These are phyloP conservation scores for Mesotaenium endlicherianum DNA, from an alignment of 139 green algal genomes.

Conservation along the genomic window DNA sequence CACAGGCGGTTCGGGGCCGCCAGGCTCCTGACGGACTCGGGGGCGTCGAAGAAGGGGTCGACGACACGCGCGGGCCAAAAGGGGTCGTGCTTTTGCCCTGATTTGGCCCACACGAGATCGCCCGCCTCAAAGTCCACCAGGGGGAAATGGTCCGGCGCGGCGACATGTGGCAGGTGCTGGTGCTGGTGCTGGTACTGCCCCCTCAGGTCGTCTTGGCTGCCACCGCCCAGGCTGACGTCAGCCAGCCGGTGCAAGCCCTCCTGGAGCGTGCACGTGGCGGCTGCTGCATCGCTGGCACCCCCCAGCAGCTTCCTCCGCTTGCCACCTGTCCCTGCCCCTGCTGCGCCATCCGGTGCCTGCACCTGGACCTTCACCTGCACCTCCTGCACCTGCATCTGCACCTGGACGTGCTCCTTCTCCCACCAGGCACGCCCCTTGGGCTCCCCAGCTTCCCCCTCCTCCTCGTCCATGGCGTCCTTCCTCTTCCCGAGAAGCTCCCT, in stretches of 20 bases:
- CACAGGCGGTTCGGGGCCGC: conserved; percentile 19
- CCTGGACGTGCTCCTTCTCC: neutral
- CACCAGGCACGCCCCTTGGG: too few species aligned
- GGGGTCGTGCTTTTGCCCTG: conserved; percentile 42
- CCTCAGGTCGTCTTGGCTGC: neutral
- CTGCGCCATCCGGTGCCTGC: too few species aligned
- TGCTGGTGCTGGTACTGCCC: neutral
- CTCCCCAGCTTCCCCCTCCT: too few species aligned
- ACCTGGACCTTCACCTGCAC: neutral
- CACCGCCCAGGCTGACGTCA: neutral
- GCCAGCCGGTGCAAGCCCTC: neutral
- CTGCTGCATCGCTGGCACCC: neutral
- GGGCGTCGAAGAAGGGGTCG: conserved; percentile 29
- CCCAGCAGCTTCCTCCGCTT: neutral
- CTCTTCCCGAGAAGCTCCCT: neutral
- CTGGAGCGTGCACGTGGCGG: neutral
- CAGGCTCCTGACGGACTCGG: conserved; percentile 9
- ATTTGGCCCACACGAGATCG: conserved; percentile 44
- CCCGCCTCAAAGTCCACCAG: conserved; percentile 34
- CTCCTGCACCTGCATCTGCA: neutral
- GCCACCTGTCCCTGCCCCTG: neutral
- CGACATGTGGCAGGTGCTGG: neutral
- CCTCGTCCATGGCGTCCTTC: neutral
- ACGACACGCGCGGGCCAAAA: conserved; percentile 40
- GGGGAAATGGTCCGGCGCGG: neutral